Base-by-base conservation (phyloP, 2,329 filamentous ascomycete species). In the Dactylellina parvicollis region DNA sequence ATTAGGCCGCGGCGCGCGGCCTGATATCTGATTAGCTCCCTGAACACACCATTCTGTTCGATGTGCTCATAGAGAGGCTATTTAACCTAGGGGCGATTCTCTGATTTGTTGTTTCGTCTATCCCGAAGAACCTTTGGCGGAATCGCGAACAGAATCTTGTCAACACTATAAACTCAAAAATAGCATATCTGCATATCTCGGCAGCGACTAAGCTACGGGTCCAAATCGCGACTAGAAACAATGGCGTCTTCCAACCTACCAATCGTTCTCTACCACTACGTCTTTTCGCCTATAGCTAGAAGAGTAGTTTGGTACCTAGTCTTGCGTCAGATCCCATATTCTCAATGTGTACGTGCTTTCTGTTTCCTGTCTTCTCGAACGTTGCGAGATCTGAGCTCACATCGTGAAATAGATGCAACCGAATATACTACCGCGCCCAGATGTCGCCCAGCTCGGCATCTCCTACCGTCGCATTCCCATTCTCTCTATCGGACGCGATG, bases 331-430 rank as follows among this genome's bases (percentile, higher is more conserved):
- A 89, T 92, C 47, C 83, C 85, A 0, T 90, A 89, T 77, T 84
- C 83, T 54, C 85, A 91, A 87, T 91, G 89, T 77, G 87, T 90
- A 82, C 79, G 85, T 83, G 9, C 38, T 30, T 14, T n/a, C n/a
- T n/a, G n/a, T n/a, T n/a, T n/a, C n/a, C n/a, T n/a, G n/a, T n/a
- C n/a, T n/a, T n/a, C n/a, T n/a, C n/a, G n/a, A n/a, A n/a, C n/a
- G n/a, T n/a, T n/a, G n/a, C n/a, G n/a, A n/a, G n/a, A n/a, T n/a
- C n/a, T n/a, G n/a, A n/a, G n/a, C n/a, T n/a, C n/a, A n/a, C n/a
- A n/a, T n/a, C n/a, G n/a, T n/a, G n/a, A n/a, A n/a, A 38, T 72
- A 89, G 88, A 80, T 87, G 54, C 89, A 92, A 86, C 88, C 89
- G 0, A 81, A 83, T 1, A 84, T 85, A 32, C 82, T 91, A 78